Evolutionary conservation across 768 basidiomycete genomes (phyloP).

Genomic region (Psilocybe tampanensis): DNA sequence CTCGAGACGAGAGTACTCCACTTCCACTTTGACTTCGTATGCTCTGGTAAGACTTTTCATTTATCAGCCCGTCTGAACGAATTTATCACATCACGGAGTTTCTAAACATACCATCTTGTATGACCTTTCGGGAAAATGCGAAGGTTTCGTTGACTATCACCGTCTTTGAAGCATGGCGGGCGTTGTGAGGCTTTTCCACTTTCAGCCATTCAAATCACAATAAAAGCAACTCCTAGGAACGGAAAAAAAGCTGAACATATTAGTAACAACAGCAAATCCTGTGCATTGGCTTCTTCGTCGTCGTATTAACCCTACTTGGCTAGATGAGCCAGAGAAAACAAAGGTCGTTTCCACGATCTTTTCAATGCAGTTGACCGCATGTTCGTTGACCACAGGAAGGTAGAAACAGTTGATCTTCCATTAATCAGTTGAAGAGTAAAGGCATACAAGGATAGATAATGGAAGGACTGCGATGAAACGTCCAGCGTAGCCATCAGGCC

Average conservation of each 20-base stretch:
- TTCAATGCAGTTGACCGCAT: not conserved
- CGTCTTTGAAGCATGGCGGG: not conserved
- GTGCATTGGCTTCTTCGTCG: not conserved
- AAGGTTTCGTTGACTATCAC: not conserved
- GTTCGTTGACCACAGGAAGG: not conserved
- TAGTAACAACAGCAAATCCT: not conserved
- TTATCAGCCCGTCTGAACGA: not conserved
- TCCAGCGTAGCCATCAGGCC: constrained; percentile 43
- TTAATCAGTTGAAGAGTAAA: not conserved
- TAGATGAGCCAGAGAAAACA: not conserved
- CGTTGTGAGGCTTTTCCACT: not conserved
- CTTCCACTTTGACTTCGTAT: not conserved
- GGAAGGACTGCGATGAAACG: constrained; percentile 3
- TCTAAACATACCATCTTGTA: not conserved
- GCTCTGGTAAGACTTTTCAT: not conserved
- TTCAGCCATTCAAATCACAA: not conserved
- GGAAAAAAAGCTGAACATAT: not conserved
- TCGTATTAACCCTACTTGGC: not conserved
- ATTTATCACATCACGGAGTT: constrained; percentile 5
- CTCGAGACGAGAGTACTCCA: not conserved
- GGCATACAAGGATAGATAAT: not conserved
- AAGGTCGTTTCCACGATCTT: not conserved
- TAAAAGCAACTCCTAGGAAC: not conserved
- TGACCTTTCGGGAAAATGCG: not conserved
- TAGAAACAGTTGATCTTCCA: not conserved